Percentiles rank a stretch among this genome's conserved stretches.
These are phyloP conservation scores for Ilyonectria destructans DNA, from an alignment of 2,329 filamentous ascomycete species.

Conservation along the genomic window DNA sequence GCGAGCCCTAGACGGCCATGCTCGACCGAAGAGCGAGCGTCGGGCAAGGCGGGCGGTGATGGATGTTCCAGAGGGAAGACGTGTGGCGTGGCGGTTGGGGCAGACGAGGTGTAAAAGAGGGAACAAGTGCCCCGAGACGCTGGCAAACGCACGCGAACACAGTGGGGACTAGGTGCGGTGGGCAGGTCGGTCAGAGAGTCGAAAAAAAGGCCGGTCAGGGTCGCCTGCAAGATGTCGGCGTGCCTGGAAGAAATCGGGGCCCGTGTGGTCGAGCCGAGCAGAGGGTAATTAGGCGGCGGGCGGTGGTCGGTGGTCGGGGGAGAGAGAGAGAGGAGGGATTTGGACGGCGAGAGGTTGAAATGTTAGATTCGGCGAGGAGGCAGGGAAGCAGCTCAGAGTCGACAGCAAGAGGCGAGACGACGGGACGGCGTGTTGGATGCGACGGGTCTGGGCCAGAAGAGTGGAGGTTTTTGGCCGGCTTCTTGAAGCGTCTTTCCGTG, in stretches of 20 bases:
- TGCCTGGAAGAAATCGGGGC: conserved; percentile 34
- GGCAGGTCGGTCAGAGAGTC: conserved; percentile 43
- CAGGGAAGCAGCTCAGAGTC: conserved; percentile 36
- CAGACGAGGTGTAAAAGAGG: conserved; percentile 43
- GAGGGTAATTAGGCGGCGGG: conserved; percentile 7
- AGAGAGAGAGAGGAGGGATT: conserved; percentile 20
- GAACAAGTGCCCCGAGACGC: conserved; percentile 46
- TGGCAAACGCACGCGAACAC: conserved; percentile 43
- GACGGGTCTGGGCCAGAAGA: conserved; percentile 39
- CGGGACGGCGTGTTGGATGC: conserved; percentile 32
- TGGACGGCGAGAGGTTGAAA: conserved; percentile 29
- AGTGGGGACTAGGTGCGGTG: conserved; percentile 41
- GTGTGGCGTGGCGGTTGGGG: conserved; percentile 44
- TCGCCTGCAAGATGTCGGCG: conserved; percentile 36
- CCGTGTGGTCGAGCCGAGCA: conserved; percentile 10
- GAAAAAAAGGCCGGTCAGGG: conserved; percentile 47
- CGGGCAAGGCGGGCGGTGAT: conserved; percentile 40
- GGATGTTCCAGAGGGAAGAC: conserved; percentile 37
- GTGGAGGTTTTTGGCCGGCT: conserved; percentile 38
- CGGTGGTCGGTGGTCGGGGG: neutral
- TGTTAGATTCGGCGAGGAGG: conserved; percentile 31
- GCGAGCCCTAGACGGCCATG: conserved; percentile 31
- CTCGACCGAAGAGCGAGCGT: conserved; percentile 30
- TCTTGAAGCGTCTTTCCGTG: conserved; percentile 2
- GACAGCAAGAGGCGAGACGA: conserved; percentile 29